Percentiles rank a stretch among this genome's conserved stretches.
phyloP scores from a whole-genome alignment of 495 filamentous ascomycete genomes.

The Penicillium flavigenum region DNA sequence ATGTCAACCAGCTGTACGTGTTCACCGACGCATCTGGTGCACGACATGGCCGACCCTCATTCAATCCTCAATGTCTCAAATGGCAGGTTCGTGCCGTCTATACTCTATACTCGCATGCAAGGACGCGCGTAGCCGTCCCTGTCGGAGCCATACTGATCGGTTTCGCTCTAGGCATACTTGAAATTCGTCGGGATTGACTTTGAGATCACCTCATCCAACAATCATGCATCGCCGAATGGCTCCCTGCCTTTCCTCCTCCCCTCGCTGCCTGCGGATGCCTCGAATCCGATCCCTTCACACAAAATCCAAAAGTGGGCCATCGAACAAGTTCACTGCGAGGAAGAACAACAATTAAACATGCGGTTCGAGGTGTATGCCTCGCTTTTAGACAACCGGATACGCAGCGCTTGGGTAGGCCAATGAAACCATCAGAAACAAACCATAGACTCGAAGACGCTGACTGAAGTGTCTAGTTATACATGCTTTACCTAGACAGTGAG shows the following conservation, averaged over 20 bases:
- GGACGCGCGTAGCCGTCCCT: neutral
- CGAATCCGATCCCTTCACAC: conserved; percentile 57
- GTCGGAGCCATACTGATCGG: conserved; percentile 7
- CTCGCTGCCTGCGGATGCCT: conserved; percentile 28
- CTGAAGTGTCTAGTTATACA: conserved; percentile 58
- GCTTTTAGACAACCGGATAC: conserved; percentile 75
- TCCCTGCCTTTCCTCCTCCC: conserved; percentile 85
- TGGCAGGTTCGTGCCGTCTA: conserved; percentile 75
- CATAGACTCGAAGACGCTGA: neutral
- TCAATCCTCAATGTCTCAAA: conserved; percentile 91
- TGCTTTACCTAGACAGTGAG: conserved; percentile 68
- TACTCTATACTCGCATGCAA: neutral
- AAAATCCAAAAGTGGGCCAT: conserved; percentile 71
- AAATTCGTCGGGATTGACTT: conserved; percentile 73
- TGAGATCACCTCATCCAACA: conserved; percentile 70
- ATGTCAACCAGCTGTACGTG: conserved; percentile 67
- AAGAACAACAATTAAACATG: conserved; percentile 54
- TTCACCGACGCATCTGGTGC: conserved; percentile 71
- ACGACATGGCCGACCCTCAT: conserved; percentile 64
- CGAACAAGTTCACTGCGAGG: conserved; percentile 46
- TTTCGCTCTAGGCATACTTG: conserved; percentile 68
- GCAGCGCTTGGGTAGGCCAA: conserved; percentile 75
- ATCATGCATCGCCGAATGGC: conserved; percentile 89
- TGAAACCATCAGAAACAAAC: neutral
- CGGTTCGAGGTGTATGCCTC: conserved; percentile 77